Conservation (phyloP, 2,329 filamentous ascomycete species). For the Ophiobolus disseminans region DNA sequence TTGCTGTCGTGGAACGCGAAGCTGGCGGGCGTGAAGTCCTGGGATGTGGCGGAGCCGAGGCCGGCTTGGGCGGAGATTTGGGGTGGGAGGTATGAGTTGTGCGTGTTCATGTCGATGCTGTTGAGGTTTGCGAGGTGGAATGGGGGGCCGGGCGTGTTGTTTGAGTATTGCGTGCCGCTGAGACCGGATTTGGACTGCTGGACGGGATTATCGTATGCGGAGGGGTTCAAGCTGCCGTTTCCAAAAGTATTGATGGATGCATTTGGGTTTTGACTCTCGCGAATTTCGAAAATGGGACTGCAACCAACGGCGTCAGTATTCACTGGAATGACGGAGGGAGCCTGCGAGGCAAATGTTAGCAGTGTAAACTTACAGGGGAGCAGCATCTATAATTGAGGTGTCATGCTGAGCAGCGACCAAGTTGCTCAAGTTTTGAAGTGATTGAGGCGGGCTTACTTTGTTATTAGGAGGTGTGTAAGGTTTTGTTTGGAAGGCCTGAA, state of each 20-base stretch:
- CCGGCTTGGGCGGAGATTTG: constrained; percentile 7
- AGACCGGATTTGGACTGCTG: neutral
- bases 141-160: constrained; percentile 23
- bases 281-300: constrained; percentile 43
- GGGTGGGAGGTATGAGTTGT: constrained; percentile 20
- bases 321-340: constrained; percentile 19
- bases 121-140: constrained; percentile 31
- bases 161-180: constrained; percentile 17
- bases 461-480: constrained; percentile 44
- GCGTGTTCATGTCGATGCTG: constrained; percentile 32
- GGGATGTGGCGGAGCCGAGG: constrained; percentile 2
- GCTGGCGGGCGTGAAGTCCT: constrained; percentile 10
- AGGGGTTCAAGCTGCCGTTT: constrained; percentile 12
- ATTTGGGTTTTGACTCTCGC: constrained; percentile 39
- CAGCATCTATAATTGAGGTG: neutral
- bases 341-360: constrained; percentile 21
- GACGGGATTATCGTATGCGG: neutral
- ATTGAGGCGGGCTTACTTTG: constrained; percentile 10
- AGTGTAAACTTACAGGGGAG: constrained; percentile 20
- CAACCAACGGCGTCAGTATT: constrained; percentile 40
- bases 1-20: constrained; percentile 28
- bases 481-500: constrained; percentile 55
- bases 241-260: constrained; percentile 38
- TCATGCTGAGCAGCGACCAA: constrained; percentile 2
- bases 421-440: constrained; percentile 12